These are phyloP conservation scores for Aureobasidium subglaciale DNA, from an alignment of 2,329 filamentous ascomycete species.

Conservation along the genomic window DNA sequence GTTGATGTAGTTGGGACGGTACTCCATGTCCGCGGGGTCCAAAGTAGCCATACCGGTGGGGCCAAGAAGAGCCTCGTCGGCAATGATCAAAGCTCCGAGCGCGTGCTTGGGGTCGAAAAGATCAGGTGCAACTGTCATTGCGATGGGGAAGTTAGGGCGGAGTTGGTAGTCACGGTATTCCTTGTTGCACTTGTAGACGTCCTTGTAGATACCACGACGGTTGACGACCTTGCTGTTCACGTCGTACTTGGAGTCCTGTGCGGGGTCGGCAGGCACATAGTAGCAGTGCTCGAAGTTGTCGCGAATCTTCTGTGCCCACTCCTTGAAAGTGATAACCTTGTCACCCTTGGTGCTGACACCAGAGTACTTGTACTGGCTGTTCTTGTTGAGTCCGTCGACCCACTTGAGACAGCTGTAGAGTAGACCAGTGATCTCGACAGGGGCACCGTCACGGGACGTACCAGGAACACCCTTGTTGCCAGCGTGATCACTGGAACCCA, in stretches of 20 bases:
- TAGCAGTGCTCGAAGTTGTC: conserved; percentile 87
- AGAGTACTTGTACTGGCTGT: conserved; percentile 64
- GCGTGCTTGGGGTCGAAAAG: conserved; percentile 77
- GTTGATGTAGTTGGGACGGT: conserved; percentile 91
- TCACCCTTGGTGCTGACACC: conserved; percentile 52
- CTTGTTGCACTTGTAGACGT: conserved; percentile 87
- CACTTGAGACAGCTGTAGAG: conserved; percentile 83
- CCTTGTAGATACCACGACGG: conserved; percentile 95
- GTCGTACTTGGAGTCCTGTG: conserved; percentile 70
- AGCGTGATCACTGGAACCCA: conserved; percentile 93
- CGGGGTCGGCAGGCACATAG: conserved; percentile 65
- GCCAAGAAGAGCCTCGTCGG: conserved; percentile 66
- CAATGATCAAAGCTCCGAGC: conserved; percentile 68
- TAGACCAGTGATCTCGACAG: conserved; percentile 89
- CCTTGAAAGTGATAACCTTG: conserved; percentile 58
- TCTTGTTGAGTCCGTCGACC: conserved; percentile 60
- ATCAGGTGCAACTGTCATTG: conserved; percentile 87
- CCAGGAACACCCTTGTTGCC: conserved; percentile 89
- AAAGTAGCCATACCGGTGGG: conserved; percentile 94
- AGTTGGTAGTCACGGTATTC: conserved; percentile 98
- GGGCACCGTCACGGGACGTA: conserved; percentile 92
- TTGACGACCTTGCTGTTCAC: conserved; percentile 75
- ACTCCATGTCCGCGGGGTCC: conserved; percentile 86
- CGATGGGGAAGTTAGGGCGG: conserved; percentile 86
- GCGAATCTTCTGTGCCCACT: conserved; percentile 77